A percentile compares a stretch with the other conserved stretches of the same genome.
Conservation (phyloP, 176 grass and related monocot species). For the sorghum (Sorghum bicolor) region Sorghum_bicolor_NCBIv3 NC_012873.2:59379001-59379500, state of each 20-base stretch:
- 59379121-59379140: neutral
- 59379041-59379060: neutral
- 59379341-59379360: too few relatives aligned
- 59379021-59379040: neutral
- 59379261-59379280: neutral
- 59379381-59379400: constrained; percentile 30
- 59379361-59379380: constrained; percentile 6
- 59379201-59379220: constrained; percentile 34
- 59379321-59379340: too few relatives aligned
- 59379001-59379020: too few relatives aligned
- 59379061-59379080: neutral
- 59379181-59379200: too few relatives aligned
- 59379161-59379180: too few relatives aligned
- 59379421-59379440: neutral
- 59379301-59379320: too few relatives aligned
- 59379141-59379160: neutral
- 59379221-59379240: neutral
- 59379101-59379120: neutral
- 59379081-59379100: neutral
- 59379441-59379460: constrained; percentile 26
- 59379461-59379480: constrained; percentile 5
- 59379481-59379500: constrained; percentile 29
- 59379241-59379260: constrained; percentile 18
- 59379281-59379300: neutral
- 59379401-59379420: neutral